Base-by-base conservation (phyloP, 2,329 filamentous ascomycete species). In the Xylaria digitata region DNA sequence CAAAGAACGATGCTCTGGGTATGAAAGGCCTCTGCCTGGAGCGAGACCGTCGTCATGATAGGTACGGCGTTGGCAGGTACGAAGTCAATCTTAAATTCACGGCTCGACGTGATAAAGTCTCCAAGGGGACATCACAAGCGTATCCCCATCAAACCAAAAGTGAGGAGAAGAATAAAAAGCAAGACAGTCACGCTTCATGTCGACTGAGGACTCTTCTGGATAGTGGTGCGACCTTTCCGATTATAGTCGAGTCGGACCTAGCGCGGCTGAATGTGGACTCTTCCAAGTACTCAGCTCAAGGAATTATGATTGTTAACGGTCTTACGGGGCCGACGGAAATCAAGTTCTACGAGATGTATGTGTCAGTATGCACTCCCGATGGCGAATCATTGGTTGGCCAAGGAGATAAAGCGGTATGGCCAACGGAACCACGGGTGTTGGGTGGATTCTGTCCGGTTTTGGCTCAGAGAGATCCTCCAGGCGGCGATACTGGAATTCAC, bases 221-320 rank as follows among this genome's bases (percentile, higher is more conserved):
- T 70, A 78, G 76, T 43, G 83, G 82, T 53, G 79, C 82, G 6
- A 83, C 80, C 0, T 76, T 79, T 37, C 82, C 83, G 1, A 72
- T 77, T 37, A 74, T 84, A 37, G 75, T 74, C 58, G 52, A 68
- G 9, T 53, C 70, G 17, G 82, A 84, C 70, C 71, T 83, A 3
- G 40, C 62, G 9, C 56, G 67, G 3, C 72, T 84, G 3, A 73
- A 76, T 1, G 78, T 83, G 63, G 59, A 79, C 59, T 53, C 70
- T 15, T 50, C 54, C 0, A 67, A 42, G 11, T 83, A 84, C 72
- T 71, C 80, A 3, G 78, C 80, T 11, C 80, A 82, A 64, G 75
- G 75, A 26, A 42, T 74, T 8, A 75, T 57, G 23, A 57, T 26
- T 37, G 65, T 74, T 55, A 61, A 48, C 37, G 76, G 69, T 15